Evolutionary conservation across 176 grass and related monocot genomes (phyloP).

Genomic region (Zea luxurians): DNA sequence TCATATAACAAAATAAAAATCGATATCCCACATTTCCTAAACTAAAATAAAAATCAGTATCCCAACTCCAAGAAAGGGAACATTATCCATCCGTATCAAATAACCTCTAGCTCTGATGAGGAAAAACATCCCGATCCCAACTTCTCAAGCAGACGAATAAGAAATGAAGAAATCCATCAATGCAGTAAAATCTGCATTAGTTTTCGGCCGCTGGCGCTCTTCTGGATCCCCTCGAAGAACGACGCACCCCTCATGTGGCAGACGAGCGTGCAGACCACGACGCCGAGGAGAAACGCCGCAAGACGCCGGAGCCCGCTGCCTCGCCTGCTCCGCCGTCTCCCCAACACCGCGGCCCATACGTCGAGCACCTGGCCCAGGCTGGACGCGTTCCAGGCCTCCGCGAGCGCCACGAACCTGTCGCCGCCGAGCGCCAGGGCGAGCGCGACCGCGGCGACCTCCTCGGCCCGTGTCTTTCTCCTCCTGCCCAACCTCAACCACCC

Average conservation of each 20-base stretch:
- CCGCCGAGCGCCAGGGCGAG: conserved; percentile 48
- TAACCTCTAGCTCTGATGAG: background rate
- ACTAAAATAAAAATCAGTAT: background rate
- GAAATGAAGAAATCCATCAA: conserved; percentile 28
- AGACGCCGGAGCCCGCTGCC: conserved; percentile 27
- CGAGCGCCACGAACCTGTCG: conserved; percentile 20
- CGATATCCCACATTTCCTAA: background rate
- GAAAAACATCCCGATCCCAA: background rate
- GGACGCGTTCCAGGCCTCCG: conserved; percentile 35
- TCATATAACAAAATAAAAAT: background rate
- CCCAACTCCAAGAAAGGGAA: background rate
- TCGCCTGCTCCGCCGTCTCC: conserved; percentile 10
- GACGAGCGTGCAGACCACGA: conserved; percentile 41
- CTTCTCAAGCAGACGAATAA: conserved; percentile 21
- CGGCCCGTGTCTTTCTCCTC: conserved; percentile 17
- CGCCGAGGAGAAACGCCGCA: conserved; percentile 46
- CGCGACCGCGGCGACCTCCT: conserved; percentile 19
- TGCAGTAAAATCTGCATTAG: conserved; percentile 36
- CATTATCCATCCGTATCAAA: background rate
- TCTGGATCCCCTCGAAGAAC: conserved; percentile 29
- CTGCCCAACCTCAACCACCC: conserved; percentile 25
- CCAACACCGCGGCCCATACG: conserved; percentile 40
- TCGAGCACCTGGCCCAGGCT: conserved; percentile 43
- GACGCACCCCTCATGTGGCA: conserved; percentile 28
- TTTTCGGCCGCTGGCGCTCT: conserved; percentile 35